Base-by-base conservation (phyloP, 2,329 filamentous ascomycete species). In the Aureobasidium zeae region DNA sequence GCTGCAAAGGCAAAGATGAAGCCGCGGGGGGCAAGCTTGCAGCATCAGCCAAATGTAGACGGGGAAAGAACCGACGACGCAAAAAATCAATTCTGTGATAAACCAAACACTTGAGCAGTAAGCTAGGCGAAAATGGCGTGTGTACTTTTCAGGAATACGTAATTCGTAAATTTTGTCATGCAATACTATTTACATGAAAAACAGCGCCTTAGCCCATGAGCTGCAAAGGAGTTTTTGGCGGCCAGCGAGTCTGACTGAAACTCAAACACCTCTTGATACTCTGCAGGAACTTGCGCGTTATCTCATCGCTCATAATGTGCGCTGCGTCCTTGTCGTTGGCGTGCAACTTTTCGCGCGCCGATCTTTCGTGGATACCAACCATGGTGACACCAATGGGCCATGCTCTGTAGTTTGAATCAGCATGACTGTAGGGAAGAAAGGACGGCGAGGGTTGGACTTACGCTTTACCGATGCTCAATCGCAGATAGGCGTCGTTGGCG, bases 381-480 rank as follows among this genome's bases (percentile, higher is more conserved):
- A 96, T 98, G 62, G 91, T 98, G 28, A 98, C 91, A 65, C 91
- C 91, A 57, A 98, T 98, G 17, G 91, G 91, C 91, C 91, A 98
- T 12, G 91, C 91, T 49, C 70, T 73, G 46, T 6, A 44, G 16
- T 13, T 2, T 28, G 5, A 5, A 19, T 45, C 15, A 45, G 43
- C 21, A n/a, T 13, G n/a, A n/a, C n/a, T 6, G 16, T 35, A 34
- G 6, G 12, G n/a, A 41, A 16, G n/a, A 12, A 13, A 32, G 17
- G 16, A 17, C 7, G 11, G 16, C 13, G 12, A 15, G 11, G 17
- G 13, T 24, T 36, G 9, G 20, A 50, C 48, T 39, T 44, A 50
- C 19, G 61, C 59, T 47, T 64, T 64, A 13, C 61, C 61, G 57
- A 98, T 98, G 61, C 86, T 94, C 44, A 98, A 71, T 42, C 86